These are phyloP conservation scores for Phytopythium sindhum DNA, from an alignment of 352 stramenopile genomes.

Conservation along the genomic window DNA sequence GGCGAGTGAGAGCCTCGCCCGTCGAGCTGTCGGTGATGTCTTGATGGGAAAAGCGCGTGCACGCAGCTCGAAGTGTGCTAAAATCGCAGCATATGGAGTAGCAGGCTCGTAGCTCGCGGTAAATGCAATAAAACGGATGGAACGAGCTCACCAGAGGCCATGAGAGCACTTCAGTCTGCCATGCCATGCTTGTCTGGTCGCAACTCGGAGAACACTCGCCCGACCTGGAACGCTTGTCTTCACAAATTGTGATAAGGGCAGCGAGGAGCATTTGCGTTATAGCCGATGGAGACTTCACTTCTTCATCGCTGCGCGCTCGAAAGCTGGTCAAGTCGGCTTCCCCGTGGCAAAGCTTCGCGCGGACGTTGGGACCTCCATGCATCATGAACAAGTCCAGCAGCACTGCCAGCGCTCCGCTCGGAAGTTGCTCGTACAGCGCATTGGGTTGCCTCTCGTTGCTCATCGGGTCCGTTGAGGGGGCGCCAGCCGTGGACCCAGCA, in stretches of 20 bases:
- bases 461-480: neutral
- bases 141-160: slow-evolving; percentile 32
- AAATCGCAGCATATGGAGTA: slow-evolving; percentile 18
- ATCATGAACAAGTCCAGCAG: slow-evolving; percentile 81
- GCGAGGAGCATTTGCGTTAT: slow-evolving; percentile 34
- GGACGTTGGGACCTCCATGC: slow-evolving; percentile 53
- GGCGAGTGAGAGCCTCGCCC: slow-evolving; percentile 10
- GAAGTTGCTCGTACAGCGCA: slow-evolving; percentile 46
- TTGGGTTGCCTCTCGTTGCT: slow-evolving; percentile 16
- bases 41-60: slow-evolving; percentile 14
- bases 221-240: neutral
- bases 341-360: slow-evolving; percentile 70
- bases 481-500: neutral
- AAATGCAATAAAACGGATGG: slow-evolving; percentile 54
- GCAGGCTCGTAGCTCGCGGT: slow-evolving; percentile 16
- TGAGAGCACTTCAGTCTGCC: neutral
- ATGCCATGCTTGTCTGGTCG: neutral
- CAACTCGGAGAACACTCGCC: neutral
- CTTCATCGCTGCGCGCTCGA: neutral
- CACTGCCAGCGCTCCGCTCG: slow-evolving; percentile 32
- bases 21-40: neutral
- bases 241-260: slow-evolving; percentile 25
- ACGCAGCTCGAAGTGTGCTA: slow-evolving; percentile 17
- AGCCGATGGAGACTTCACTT: neutral
- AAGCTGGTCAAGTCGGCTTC: slow-evolving; percentile 44